Base-by-base conservation (phyloP, 2,329 filamentous ascomycete species). In the Akanthomyces lecanii region DNA sequence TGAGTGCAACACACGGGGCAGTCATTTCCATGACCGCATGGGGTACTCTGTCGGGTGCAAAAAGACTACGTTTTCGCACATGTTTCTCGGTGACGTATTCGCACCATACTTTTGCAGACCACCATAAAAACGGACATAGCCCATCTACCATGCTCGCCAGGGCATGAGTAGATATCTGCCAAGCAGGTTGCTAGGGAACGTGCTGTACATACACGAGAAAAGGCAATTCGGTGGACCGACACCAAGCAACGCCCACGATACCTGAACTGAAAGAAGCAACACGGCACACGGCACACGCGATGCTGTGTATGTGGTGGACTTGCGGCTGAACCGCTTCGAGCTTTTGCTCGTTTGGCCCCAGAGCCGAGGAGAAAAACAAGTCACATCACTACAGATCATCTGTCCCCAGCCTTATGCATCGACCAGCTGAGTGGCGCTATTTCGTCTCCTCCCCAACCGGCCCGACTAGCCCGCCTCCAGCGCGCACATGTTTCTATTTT, bases 181-280 rank as follows among this genome's bases (percentile, higher is more conserved):
- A n/a, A 45, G 40, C 28, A 52, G 25, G 12, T 28, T 18, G 10
- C n/a, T 44, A 18, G 7, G 40, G 42, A 40, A 57, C 54, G 54
- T 57, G 54, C 54, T 47, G 40, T 57, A 57, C 42, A 47, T 57
- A 47, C 54, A 57, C 54, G 54, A 47, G 40, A 33, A 57, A 57
- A 55, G 54, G 18, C 16, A 44, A 56, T 56, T 56, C 25, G 40
- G 53, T 56, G 40, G 38, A 45, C 23, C 53, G 38, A 16, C n/a
- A n/a, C 21, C 50, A 18, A 10, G 5, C 50, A 28, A 12, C 12
- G 45, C 45, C 14, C 45, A 48, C 23, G 21, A 25, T 25, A 16
- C 45, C 45, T 14, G 25, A 28, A 48, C 14, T 14, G 23, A 25
- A 12, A 36, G 50, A 40, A 40, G n/a, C 36, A 55, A 5, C 21